Percentiles rank a stretch among this genome's conserved stretches.
phyloP scores from a whole-genome alignment of 2,329 filamentous ascomycete genomes.

The Trichophyton schoenleinii region DNA sequence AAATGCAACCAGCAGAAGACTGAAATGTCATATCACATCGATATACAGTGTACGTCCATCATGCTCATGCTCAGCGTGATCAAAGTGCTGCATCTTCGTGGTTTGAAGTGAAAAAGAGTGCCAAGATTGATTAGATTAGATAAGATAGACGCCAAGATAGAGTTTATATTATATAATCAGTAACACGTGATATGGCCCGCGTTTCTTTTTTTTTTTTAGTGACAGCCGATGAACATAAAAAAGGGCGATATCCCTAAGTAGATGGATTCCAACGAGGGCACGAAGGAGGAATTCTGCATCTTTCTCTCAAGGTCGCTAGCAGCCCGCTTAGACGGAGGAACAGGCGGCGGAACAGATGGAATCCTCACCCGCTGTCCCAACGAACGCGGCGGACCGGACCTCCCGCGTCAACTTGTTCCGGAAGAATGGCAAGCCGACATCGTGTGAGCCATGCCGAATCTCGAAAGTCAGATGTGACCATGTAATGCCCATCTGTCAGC shows the following conservation, averaged over 20 bases:
- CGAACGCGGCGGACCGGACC: not conserved
- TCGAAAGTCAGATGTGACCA: conserved; percentile 25
- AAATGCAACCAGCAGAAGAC: too few species aligned
- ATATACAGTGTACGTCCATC: not conserved
- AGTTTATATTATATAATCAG: not conserved
- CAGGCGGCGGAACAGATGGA: not conserved
- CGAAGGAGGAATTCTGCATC: not conserved
- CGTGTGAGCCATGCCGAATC: conserved; percentile 24
- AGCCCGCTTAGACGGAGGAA: not conserved
- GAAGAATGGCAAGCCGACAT: conserved; percentile 30
- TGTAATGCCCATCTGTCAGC: conserved; percentile 18
- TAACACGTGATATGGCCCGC: not conserved
- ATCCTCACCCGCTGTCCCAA: not conserved
- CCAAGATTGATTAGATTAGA: not conserved
- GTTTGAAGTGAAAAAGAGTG: not conserved
- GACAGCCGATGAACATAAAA: not conserved
- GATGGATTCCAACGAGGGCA: too few species aligned
- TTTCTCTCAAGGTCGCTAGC: not conserved
- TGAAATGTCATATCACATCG: too few species aligned
- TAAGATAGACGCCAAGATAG: not conserved
- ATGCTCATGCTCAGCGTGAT: not conserved
- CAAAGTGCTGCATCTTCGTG: not conserved
- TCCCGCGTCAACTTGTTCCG: conserved; percentile 7
- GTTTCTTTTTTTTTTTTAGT: not conserved
- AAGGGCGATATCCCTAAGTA: too few species aligned